Percentiles rank a stretch among this genome's conserved stretches.
Conservation (phyloP, 345 rosid species). For the Populus alba region DNA sequence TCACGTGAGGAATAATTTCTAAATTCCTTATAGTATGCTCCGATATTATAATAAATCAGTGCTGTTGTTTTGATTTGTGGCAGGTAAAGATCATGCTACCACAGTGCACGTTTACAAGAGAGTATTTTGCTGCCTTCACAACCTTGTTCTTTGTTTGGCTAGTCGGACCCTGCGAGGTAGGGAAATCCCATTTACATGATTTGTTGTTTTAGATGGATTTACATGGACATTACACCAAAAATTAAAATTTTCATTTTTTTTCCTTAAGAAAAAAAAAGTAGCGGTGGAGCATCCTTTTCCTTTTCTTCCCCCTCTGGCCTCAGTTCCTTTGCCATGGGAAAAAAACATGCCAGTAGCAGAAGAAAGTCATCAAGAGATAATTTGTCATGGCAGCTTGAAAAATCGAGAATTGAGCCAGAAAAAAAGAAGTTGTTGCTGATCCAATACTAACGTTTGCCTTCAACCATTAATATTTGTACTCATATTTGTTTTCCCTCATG, state of each 20-base stretch:
- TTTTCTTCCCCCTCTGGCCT: neutral
- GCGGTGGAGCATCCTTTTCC: neutral
- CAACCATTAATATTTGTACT: neutral
- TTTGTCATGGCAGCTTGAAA: no score
- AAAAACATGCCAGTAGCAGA: neutral
- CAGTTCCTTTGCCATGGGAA: neutral
- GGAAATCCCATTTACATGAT: neutral
- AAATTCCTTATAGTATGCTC: neutral
- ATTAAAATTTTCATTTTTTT: neutral
- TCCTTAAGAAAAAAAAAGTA: neutral
- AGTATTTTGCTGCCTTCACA: slow-evolving; percentile 76
- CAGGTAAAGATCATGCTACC: slow-evolving; percentile 69
- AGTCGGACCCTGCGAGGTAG: slow-evolving; percentile 79
- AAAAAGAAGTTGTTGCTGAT: neutral
- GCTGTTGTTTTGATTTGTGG: neutral
- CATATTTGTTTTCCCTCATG: neutral
- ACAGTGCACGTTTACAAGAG: slow-evolving; percentile 58
- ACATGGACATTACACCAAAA: neutral
- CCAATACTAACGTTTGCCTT: neutral
- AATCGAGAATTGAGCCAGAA: neutral
- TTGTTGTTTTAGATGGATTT: neutral
- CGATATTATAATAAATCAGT: neutral
- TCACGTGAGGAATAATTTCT: neutral
- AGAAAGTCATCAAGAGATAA: neutral
- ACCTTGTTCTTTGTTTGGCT: slow-evolving; percentile 84